Conservation (phyloP, 176 grass and related monocot species). For the Oryza rufipogon region DNA sequence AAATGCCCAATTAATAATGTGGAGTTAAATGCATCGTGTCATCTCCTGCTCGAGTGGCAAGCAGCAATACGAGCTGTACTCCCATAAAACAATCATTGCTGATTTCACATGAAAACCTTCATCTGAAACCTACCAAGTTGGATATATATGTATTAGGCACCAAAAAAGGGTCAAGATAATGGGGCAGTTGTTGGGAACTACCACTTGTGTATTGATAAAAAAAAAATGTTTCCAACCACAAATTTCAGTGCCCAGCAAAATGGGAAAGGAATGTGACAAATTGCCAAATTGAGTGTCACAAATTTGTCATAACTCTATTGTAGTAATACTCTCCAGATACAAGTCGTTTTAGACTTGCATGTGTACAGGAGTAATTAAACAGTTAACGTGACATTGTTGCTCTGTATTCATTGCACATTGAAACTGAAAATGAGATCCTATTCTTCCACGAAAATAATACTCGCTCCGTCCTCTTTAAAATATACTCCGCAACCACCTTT, state of each 20-base stretch:
- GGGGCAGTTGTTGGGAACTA: slow-evolving; percentile 3
- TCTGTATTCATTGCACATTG: no score
- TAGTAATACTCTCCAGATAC: not conserved
- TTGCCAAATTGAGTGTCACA: not conserved
- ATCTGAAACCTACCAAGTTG: slow-evolving; percentile 23
- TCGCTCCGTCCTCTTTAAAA: no score
- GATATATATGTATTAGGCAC: not conserved
- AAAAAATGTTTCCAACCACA: not conserved
- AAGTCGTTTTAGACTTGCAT: no score
- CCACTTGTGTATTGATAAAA: not conserved
- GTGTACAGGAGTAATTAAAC: no score
- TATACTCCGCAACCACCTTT: no score
- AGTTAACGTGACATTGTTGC: no score
- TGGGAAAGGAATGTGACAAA: not conserved
- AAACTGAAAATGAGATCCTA: no score
- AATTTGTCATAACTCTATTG: not conserved
- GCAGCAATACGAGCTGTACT: not conserved
- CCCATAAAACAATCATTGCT: not conserved
- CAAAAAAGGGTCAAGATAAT: slow-evolving; percentile 4
- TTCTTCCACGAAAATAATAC: no score
- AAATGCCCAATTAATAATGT: slow-evolving; percentile 11
- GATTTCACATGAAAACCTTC: slow-evolving; percentile 22
- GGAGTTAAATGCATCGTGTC: not conserved
- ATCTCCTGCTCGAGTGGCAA: slow-evolving; percentile 14
- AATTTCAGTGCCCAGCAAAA: not conserved